Evolutionary conservation across 2,329 filamentous ascomycete genomes (phyloP).

Genomic region (Bipolaris sorokiniana): DNA sequence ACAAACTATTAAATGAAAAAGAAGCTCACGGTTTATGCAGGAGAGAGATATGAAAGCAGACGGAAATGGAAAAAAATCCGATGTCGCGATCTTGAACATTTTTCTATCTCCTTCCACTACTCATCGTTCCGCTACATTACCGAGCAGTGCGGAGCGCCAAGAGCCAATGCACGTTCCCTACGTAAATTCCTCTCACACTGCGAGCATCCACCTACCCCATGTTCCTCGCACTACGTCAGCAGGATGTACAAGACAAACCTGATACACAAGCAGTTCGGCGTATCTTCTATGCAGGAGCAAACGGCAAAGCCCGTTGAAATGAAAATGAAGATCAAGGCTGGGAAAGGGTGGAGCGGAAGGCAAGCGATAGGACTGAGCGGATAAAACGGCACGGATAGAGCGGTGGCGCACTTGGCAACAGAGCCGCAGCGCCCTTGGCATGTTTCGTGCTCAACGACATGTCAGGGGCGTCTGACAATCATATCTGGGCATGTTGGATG

Average conservation of each 20-base stretch:
- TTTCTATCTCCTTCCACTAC: not conserved
- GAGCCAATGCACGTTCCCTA: no score
- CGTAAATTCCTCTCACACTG: no score
- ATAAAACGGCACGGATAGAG: not conserved
- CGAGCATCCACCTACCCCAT: no score
- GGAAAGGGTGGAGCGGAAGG: not conserved
- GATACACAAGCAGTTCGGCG: not conserved
- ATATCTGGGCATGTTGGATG: no score
- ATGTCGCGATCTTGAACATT: not conserved
- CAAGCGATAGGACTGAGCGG: not conserved
- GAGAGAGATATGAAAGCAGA: no score
- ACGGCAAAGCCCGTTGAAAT: not conserved
- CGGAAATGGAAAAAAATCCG: no score
- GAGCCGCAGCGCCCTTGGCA: not conserved
- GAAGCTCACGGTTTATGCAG: accelerated
- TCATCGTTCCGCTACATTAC: not conserved
- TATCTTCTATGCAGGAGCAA: not conserved
- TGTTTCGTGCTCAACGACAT: not conserved
- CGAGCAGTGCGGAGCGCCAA: no score
- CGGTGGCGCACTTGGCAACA: not conserved
- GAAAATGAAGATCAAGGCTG: not conserved
- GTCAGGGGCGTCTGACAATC: not conserved
- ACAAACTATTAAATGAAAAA: no score
- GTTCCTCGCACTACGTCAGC: no score
- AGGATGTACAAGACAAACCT: no score